Conservation (phyloP, 108 stramenopile genomes). For the Fragilariopsis cylindrus region DNA sequence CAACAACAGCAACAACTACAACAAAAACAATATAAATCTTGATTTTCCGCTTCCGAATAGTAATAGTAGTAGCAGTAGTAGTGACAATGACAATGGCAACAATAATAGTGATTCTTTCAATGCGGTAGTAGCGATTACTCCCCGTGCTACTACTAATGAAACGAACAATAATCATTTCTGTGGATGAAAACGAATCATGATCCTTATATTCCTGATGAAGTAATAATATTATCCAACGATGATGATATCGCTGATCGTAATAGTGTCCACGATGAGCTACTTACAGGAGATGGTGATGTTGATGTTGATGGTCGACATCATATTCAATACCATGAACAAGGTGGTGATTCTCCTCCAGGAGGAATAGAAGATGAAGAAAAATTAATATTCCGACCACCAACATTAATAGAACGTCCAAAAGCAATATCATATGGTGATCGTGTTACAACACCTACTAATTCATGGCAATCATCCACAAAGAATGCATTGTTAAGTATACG, state of each 20-base stretch:
- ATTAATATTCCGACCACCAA: background rate
- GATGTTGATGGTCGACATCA: no score
- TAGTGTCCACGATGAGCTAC: constrained; percentile 4
- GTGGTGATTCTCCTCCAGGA: background rate
- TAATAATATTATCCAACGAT: background rate
- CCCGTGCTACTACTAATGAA: background rate
- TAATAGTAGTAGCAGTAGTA: background rate
- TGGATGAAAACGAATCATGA: background rate
- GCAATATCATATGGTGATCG: constrained; percentile 4
- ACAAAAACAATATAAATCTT: background rate
- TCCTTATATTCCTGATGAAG: background rate
- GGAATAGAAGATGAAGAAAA: no score
- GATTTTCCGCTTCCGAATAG: background rate
- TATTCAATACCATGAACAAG: background rate
- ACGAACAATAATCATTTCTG: background rate
- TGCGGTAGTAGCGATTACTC: background rate
- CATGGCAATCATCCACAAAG: background rate
- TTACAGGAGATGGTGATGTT: constrained; percentile 6
- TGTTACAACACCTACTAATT: background rate
- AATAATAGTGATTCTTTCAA: background rate
- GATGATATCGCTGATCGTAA: background rate
- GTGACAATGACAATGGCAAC: background rate
- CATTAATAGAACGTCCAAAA: background rate
- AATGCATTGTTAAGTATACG: background rate
- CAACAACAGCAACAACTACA: background rate